A percentile compares a stretch with the other conserved stretches of the same genome.
phyloP scores from a whole-genome alignment of 768 basidiomycete species.

The Pleurotus djamor region DNA sequence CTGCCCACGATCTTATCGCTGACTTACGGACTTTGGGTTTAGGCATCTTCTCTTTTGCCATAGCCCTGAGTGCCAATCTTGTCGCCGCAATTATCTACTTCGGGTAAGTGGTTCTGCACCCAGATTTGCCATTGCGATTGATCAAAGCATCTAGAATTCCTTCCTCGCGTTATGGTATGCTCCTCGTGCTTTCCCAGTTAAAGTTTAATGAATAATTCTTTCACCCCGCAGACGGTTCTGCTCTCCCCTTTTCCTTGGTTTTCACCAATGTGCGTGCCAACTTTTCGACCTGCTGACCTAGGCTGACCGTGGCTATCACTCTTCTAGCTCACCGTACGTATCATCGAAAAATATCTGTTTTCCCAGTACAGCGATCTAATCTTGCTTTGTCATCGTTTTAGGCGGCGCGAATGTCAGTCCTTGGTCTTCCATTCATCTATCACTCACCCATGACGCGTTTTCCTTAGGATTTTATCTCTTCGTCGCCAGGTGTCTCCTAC shows the following conservation, averaged over 20 bases:
- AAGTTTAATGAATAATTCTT: not conserved
- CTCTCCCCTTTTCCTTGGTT: not conserved
- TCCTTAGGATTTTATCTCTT: not conserved
- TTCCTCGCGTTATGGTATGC: too few relatives aligned
- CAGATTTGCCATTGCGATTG: too few relatives aligned
- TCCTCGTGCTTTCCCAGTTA: too few relatives aligned
- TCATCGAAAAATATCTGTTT: not conserved
- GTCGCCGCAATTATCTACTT: conserved; percentile 13
- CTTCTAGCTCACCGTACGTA: not conserved
- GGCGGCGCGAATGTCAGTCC: not conserved
- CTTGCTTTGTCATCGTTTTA: not conserved
- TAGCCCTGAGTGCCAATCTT: conserved; percentile 15
- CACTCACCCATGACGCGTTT: not conserved
- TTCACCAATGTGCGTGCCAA: not conserved
- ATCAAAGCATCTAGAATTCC: too few relatives aligned
- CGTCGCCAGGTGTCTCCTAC: not conserved
- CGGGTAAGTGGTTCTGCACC: conserved; percentile 3
- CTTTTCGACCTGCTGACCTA: not conserved
- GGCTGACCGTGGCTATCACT: not conserved
- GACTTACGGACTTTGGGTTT: not conserved
- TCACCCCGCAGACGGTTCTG: not conserved
- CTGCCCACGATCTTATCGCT: not conserved
- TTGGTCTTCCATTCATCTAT: not conserved
- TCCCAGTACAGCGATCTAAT: too few relatives aligned
- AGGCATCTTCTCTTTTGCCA: conserved; percentile 14